phyloP scores from a whole-genome alignment of 768 basidiomycete species.

The button mushroom (Agaricus bisporus) region DNA sequence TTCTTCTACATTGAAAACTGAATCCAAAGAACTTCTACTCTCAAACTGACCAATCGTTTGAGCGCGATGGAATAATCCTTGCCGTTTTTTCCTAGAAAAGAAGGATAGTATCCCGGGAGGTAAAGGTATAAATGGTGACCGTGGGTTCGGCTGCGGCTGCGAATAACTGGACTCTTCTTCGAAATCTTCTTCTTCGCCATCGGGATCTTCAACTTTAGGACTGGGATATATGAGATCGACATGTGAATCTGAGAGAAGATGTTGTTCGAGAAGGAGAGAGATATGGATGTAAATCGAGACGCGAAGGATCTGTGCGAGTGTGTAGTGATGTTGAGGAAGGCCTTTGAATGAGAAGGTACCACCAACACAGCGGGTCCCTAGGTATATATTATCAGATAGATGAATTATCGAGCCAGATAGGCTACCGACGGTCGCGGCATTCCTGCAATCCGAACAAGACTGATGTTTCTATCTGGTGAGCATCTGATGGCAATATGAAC shows the following conservation, averaged over 20 bases:
- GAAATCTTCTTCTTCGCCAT: background rate
- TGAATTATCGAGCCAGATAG: background rate
- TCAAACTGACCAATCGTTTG: constrained; percentile 18
- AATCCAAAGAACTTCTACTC: constrained; percentile 35
- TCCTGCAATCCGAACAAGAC: constrained; percentile 47
- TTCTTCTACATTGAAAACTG: constrained; percentile 12
- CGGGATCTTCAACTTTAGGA: constrained; percentile 15
- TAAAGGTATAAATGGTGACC: constrained; percentile 31
- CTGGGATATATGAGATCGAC: constrained; percentile 40
- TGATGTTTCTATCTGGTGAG: constrained; percentile 21
- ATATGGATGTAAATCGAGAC: constrained; percentile 49
- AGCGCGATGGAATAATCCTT: constrained; percentile 12
- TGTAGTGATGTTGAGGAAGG: constrained; percentile 30
- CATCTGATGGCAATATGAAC: constrained; percentile 32
- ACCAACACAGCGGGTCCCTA: constrained; percentile 37
- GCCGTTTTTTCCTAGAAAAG: constrained; percentile 23
- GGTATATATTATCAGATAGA: background rate
- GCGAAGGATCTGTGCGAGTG: constrained; percentile 44
- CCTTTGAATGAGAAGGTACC: constrained; percentile 57
- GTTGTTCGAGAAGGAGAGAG: constrained; percentile 57
- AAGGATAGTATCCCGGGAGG: constrained; percentile 36
- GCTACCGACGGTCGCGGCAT: constrained; percentile 23
- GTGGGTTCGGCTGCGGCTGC: background rate
- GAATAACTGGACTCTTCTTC: background rate
- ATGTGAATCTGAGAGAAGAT: constrained; percentile 43